These are phyloP conservation scores for Chrysanthemum makinoi DNA, from an alignment of 129 eudicot species.

Conservation along the genomic window DNA sequence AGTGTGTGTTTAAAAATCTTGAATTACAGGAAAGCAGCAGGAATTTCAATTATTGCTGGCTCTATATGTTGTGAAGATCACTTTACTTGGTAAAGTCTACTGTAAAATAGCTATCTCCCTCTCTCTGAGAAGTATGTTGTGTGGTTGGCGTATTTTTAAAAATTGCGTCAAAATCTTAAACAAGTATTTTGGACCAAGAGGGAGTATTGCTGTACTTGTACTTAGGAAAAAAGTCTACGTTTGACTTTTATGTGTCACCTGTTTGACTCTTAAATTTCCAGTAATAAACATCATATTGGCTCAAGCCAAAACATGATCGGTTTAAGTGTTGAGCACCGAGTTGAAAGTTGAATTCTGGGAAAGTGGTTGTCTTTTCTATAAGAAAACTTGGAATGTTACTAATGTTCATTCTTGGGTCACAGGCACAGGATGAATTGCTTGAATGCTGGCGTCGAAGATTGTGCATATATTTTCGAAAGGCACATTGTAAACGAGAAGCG, in stretches of 20 bases:
- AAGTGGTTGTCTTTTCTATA: neutral
- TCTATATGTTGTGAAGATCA: slow-evolving; percentile 96
- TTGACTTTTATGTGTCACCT: no score
- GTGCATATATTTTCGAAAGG: slow-evolving; percentile 48
- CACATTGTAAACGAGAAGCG: slow-evolving; percentile 26
- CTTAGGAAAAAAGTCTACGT: no score
- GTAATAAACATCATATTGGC: no score
- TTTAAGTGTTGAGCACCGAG: neutral
- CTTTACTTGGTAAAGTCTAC: slow-evolving; percentile 65
- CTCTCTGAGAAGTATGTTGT: no score
- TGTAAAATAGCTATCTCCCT: no score
- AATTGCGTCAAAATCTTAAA: no score
- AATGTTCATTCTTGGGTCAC: slow-evolving; percentile 10
- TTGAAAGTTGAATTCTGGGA: neutral
- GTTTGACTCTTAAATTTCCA: no score
- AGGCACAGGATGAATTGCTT: slow-evolving; percentile 92
- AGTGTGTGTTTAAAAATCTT: neutral
- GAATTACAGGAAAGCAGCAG: slow-evolving; percentile 69
- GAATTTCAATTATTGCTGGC: slow-evolving; percentile 63
- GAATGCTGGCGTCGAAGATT: slow-evolving; percentile 73
- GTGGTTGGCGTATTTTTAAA: no score
- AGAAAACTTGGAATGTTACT: neutral
- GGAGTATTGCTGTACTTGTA: no score
- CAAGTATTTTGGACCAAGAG: no score
- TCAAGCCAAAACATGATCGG: no score